Percentiles rank a stretch among this genome's conserved stretches.
phyloP scores from a whole-genome alignment of 805 yeast species.

The Osmozyma mogii region DNA sequence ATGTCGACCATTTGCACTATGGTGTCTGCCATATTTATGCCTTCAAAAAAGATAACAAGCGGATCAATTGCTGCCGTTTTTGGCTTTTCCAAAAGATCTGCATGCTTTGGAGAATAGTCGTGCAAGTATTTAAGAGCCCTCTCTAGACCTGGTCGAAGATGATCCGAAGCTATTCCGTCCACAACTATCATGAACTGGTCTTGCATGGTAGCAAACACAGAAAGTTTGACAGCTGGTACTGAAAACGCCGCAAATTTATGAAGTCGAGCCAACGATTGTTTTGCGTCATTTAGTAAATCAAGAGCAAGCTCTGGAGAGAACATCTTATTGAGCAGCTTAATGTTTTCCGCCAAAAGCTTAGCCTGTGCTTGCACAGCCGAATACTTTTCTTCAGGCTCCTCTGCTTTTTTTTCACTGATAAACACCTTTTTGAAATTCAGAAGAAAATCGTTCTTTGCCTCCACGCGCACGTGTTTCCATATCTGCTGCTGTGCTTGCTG shows the following conservation, averaged over 20 bases:
- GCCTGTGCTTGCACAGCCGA: constrained; percentile 75
- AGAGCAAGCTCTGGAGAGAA: constrained; percentile 78
- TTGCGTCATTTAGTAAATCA: constrained; percentile 61
- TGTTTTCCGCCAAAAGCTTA: constrained; percentile 65
- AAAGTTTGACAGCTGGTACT: constrained; percentile 25
- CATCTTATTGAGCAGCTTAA: constrained; percentile 66
- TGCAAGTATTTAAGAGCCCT: constrained; percentile 67
- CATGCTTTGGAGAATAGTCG: constrained; percentile 55
- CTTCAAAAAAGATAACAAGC: constrained; percentile 75
- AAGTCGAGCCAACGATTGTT: constrained; percentile 53
- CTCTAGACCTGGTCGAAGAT: constrained; percentile 77
- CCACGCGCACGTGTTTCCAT: constrained; percentile 41
- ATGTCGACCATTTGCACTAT: constrained; percentile 88
- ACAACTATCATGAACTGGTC: constrained; percentile 64
- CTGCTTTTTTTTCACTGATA: constrained; percentile 13
- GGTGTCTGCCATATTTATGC: constrained; percentile 87
- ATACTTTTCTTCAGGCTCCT: constrained; percentile 20
- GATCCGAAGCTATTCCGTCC: constrained; percentile 57
- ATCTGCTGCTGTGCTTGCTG: constrained; percentile 40
- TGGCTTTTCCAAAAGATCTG: constrained; percentile 14
- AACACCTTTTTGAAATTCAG: constrained; percentile 61
- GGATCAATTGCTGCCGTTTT: constrained; percentile 60
- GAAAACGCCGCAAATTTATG: constrained; percentile 23
- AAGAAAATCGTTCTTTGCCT: constrained; percentile 50
- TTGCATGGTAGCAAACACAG: constrained; percentile 36